Conservation (phyloP, 2,329 filamentous ascomycete genomes). For the Teratosphaeria gauchensis region DNA sequence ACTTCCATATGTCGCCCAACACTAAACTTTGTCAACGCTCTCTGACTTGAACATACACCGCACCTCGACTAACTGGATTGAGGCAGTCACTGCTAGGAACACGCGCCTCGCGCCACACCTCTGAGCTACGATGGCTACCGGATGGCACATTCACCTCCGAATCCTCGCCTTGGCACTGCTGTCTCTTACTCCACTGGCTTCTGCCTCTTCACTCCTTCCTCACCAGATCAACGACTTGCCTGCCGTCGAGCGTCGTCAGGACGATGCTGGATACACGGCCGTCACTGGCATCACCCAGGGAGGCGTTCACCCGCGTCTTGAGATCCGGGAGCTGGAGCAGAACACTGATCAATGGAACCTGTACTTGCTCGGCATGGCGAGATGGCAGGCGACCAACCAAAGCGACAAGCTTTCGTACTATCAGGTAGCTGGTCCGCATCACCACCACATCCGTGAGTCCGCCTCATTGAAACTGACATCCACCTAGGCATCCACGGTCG, state of each 20-base stretch:
- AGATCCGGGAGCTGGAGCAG: conserved; percentile 56
- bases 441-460: neutral
- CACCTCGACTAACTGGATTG: neutral
- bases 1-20: neutral
- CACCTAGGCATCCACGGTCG: conserved; percentile 68
- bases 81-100: neutral
- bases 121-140: neutral
- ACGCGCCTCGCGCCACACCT: neutral
- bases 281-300: conserved; percentile 24
- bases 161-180: neutral
- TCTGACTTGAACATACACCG: neutral
- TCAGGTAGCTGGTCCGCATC: conserved; percentile 57
- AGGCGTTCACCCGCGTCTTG: conserved; percentile 42
- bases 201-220: neutral
- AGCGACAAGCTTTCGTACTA: conserved; percentile 62
- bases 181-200: neutral
- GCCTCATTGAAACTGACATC: neutral
- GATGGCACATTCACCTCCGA: neutral
- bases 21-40: neutral
- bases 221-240: neutral
- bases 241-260: conserved; percentile 8
- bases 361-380: conserved; percentile 64
- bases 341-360: conserved; percentile 63
- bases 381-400: conserved; percentile 60
- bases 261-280: conserved; percentile 7